Evolutionary conservation across 371 early-diverging fungal genomes (phyloP).

Genomic region (Phascolomyces articulosus): DNA sequence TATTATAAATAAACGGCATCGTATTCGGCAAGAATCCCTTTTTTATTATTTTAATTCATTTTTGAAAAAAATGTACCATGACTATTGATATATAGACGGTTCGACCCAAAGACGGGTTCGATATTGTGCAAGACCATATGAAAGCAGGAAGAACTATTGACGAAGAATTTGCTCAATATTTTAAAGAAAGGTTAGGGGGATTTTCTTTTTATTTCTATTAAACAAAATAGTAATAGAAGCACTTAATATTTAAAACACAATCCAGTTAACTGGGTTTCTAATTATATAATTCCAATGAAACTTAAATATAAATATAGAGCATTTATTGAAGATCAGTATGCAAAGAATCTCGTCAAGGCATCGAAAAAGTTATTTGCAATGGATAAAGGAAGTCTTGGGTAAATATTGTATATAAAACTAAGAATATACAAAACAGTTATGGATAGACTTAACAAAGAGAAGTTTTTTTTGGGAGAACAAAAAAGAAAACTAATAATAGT

Average conservation of each 20-base stretch:
- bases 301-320: constrained; percentile 26
- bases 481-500: too few species aligned
- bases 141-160: constrained; percentile 33
- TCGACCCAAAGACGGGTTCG: constrained; percentile 47
- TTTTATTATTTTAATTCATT: constrained; percentile 2
- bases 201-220: too few species aligned
- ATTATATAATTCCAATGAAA: too few species aligned
- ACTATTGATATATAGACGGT: constrained; percentile 32
- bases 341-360: constrained; percentile 48
- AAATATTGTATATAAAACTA: constrained; percentile 11
- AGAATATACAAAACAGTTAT: too few species aligned
- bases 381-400: constrained; percentile 47
- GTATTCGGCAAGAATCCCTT: not conserved
- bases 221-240: too few species aligned
- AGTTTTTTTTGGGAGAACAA: too few species aligned
- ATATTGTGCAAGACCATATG: constrained; percentile 41
- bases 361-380: constrained; percentile 47
- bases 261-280: too few species aligned
- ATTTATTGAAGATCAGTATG: constrained; percentile 51
- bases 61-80: not conserved
- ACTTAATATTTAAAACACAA: too few species aligned
- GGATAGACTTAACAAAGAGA: too few species aligned
- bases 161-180: constrained; percentile 50
- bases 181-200: constrained; percentile 58
- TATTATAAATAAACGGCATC: not conserved